Conservation (phyloP, 306 rosid genomes). For the Rubus parviflorus region DNA sequence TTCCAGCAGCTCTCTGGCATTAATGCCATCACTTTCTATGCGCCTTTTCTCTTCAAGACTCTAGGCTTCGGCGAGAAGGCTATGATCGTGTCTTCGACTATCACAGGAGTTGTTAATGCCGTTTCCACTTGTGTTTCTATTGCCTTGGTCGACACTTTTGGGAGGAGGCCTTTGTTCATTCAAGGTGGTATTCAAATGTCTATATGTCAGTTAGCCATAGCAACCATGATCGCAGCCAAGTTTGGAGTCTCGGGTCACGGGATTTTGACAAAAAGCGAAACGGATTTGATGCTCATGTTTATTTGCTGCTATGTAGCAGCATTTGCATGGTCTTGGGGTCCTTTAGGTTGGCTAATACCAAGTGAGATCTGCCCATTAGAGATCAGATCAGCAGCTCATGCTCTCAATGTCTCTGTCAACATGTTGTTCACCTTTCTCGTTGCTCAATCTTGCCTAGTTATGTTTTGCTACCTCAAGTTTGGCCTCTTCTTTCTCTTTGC, state of each 20-base stretch:
- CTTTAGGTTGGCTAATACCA: conserved; percentile 64
- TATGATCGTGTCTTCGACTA: conserved; percentile 40
- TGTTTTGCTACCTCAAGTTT: conserved; percentile 60
- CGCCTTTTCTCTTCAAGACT: conserved; percentile 42
- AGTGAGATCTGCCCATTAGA: conserved; percentile 59
- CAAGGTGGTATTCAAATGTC: conserved; percentile 50
- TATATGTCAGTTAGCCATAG: conserved; percentile 32
- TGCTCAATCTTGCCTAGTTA: conserved; percentile 47
- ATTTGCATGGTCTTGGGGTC: conserved; percentile 81
- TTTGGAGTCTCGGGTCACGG: conserved; percentile 53
- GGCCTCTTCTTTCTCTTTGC: conserved; percentile 60
- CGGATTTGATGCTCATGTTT: conserved; percentile 35
- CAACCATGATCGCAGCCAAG: conserved; percentile 26
- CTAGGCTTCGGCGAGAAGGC: conserved; percentile 44
- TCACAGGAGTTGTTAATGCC: conserved; percentile 37
- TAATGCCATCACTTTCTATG: conserved; percentile 44
- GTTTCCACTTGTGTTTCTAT: conserved; percentile 38
- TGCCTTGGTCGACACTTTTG: conserved; percentile 34
- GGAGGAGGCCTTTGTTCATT: conserved; percentile 38
- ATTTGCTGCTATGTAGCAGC: conserved; percentile 62
- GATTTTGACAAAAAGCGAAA: conserved; percentile 18
- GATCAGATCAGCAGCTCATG: conserved; percentile 58
- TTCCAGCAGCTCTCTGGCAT: conserved; percentile 52
- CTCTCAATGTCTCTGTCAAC: conserved; percentile 53
- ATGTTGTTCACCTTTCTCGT: conserved; percentile 49